Evolutionary conservation across 208 protist genomes (phyloP).

Genomic region (Acanthamoeba sp.): DNA sequence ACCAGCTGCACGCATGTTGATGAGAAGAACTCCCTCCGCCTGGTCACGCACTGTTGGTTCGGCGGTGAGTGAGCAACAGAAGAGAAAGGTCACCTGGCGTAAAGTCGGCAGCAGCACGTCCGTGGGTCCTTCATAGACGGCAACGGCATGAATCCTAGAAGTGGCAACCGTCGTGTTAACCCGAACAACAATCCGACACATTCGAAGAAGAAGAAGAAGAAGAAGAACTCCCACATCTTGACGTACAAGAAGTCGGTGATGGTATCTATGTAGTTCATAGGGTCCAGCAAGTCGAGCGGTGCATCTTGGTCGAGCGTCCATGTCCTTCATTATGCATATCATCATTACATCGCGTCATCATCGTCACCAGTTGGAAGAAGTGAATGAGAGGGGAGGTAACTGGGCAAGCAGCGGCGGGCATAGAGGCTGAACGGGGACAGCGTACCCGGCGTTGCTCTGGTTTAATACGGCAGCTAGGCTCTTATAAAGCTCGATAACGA

Average conservation of each 20-base stretch:
- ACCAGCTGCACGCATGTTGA: background rate
- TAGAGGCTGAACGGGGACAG: background rate
- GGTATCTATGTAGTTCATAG: constrained; percentile 10
- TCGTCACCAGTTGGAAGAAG: too few species aligned
- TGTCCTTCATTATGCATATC: background rate
- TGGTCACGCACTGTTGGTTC: too few species aligned
- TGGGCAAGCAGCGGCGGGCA: too few species aligned
- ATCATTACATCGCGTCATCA: too few species aligned
- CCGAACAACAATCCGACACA: too few species aligned
- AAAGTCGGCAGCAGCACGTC: background rate
- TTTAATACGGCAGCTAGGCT: background rate
- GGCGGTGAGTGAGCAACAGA: too few species aligned
- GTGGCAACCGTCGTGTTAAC: too few species aligned
- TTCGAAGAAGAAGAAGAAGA: background rate
- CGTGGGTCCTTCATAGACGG: background rate
- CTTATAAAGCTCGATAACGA: constrained; percentile 25
- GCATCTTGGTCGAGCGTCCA: background rate
- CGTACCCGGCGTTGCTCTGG: background rate
- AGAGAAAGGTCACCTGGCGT: background rate
- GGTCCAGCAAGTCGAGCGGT: background rate
- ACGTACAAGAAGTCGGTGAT: constrained; percentile 19
- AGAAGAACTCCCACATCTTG: background rate
- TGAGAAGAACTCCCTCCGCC: background rate
- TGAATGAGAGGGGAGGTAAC: too few species aligned
- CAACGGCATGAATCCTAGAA: background rate